Evolutionary conservation across 441 rosid species (phyloP).

Genomic region (Populus hybrid): DNA sequence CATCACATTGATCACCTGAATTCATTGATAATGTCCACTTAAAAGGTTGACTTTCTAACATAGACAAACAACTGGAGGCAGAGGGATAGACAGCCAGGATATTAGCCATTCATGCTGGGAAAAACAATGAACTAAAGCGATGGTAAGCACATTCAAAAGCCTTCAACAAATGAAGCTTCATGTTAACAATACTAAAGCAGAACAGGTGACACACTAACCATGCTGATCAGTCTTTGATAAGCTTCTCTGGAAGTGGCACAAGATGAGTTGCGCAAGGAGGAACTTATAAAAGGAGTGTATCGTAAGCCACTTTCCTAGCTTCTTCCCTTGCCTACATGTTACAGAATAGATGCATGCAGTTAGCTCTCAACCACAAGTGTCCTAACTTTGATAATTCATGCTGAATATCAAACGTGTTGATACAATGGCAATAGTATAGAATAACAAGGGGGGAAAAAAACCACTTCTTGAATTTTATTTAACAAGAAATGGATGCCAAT

Average conservation of each 20-base stretch:
- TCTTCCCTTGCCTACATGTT: constrained; percentile 70
- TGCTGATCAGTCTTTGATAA: constrained; percentile 59
- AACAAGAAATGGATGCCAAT: not conserved
- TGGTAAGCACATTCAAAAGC: not conserved
- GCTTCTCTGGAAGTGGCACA: constrained; percentile 35
- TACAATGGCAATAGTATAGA: not conserved
- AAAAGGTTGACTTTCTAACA: not conserved
- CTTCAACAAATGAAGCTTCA: not conserved
- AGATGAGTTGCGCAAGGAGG: constrained; percentile 46
- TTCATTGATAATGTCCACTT: not conserved
- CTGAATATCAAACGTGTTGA: not conserved
- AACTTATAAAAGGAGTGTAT: constrained; percentile 58
- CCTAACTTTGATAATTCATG: not conserved
- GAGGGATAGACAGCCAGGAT: not conserved
- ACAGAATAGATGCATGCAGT: constrained; percentile 9
- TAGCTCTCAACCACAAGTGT: constrained; percentile 7
- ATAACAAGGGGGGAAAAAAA: not conserved
- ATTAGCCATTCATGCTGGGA: not conserved
- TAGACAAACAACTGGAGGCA: not conserved
- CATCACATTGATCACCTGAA: not conserved
- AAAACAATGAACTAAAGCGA: not conserved
- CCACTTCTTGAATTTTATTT: not conserved
- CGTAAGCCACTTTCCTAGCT: constrained; percentile 76
- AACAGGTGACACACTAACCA: constrained; percentile 47
- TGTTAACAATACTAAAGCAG: not conserved